A percentile compares a stretch with the other conserved stretches of the same genome.
These are phyloP conservation scores for Lentinus tigrinus DNA, from an alignment of 768 basidiomycete species.

Conservation along the genomic window DNA sequence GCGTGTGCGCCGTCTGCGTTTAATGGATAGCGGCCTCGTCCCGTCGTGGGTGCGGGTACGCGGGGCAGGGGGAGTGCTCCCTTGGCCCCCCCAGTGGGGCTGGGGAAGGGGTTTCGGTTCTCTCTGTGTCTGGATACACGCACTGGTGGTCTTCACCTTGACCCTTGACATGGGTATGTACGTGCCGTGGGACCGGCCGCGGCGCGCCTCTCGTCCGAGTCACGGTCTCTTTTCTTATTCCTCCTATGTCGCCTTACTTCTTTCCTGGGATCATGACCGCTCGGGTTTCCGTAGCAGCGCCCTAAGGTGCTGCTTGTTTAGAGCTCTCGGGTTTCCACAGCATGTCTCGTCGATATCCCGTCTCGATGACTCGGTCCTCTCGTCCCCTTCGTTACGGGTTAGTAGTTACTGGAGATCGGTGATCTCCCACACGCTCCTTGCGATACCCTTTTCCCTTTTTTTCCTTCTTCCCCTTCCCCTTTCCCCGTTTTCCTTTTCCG, in stretches of 20 bases:
- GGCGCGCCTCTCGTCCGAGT: too few species aligned
- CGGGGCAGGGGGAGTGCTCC: slow-evolving; percentile 2
- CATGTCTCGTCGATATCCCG: background rate
- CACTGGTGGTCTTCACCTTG: too few species aligned
- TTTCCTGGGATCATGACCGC: too few species aligned
- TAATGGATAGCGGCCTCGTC: background rate
- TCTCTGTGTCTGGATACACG: too few species aligned
- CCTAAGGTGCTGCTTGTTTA: too few species aligned
- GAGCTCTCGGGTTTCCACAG: background rate
- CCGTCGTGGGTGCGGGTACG: background rate
- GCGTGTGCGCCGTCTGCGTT: slow-evolving; percentile 12
- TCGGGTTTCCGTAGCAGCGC: too few species aligned
- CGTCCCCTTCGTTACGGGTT: background rate
- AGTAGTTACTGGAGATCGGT: background rate
- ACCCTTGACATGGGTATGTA: too few species aligned
- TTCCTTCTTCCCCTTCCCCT: background rate
- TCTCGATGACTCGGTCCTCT: background rate
- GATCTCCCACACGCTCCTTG: background rate
- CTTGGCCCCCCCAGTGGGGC: background rate
- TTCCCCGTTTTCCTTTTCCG: too few species aligned
- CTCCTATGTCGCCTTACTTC: too few species aligned
- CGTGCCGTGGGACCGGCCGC: too few species aligned
- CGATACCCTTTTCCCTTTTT: background rate
- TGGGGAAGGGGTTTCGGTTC: background rate
- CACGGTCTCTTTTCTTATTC: too few species aligned